A percentile compares a stretch with the other conserved stretches of the same genome.
These are phyloP conservation scores for Cupressus sempervirens DNA, from an alignment of 75 land plant genomes.

Conservation along the genomic window DNA sequence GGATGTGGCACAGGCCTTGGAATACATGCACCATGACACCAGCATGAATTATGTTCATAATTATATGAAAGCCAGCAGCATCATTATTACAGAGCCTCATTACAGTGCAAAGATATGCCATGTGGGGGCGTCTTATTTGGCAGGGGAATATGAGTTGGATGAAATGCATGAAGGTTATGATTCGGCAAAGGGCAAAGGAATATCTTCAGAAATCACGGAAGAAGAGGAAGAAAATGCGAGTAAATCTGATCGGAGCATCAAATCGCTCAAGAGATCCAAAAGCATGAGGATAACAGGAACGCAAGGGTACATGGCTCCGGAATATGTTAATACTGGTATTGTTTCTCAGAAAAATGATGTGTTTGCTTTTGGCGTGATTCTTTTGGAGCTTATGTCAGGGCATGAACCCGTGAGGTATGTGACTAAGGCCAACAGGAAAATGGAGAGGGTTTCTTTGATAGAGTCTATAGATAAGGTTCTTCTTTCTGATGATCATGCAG, in stretches of 20 bases:
- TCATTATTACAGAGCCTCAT: constrained; percentile 21
- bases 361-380: constrained; percentile 35
- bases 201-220: neutral
- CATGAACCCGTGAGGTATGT: constrained; percentile 27
- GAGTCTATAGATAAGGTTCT: neutral
- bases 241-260: neutral
- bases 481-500: neutral
- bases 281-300: constrained; percentile 37
- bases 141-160: constrained; percentile 21
- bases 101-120: constrained; percentile 32
- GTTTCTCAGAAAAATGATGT: constrained; percentile 36
- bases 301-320: constrained; percentile 54
- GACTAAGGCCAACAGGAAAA: neutral
- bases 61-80: constrained; percentile 32
- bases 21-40: constrained; percentile 36
- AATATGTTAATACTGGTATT: constrained; percentile 26
- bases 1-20: constrained; percentile 42
- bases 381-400: constrained; percentile 37
- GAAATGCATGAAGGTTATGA: neutral
- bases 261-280: constrained; percentile 2
- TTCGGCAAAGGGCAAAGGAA: too few species aligned
- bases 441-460: neutral
- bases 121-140: constrained; percentile 25
- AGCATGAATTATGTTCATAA: constrained; percentile 32
- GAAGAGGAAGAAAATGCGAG: neutral